Evolutionary conservation across 2,329 filamentous ascomycete genomes (phyloP), one percentile per base, ranked within the genome.

Genomic region (Dactylonectria estremocensis): DNA sequence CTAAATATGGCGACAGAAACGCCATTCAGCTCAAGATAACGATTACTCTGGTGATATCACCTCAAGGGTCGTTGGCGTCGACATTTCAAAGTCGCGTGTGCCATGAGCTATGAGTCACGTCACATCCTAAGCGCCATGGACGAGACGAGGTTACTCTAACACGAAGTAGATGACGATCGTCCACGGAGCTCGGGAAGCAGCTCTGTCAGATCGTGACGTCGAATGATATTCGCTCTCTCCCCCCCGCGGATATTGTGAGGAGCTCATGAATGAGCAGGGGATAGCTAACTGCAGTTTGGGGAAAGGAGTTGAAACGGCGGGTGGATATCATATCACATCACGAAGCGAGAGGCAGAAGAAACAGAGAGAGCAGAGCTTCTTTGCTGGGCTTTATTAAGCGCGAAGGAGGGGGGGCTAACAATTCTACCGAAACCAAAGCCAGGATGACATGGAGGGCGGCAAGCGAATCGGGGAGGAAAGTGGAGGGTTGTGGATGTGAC

Each of bases 311-410:
- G 50, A 63, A 64, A 63, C 64, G 73, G 64, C 35, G 65, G 54
- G 62, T 61, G 74, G 66, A 67, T 60, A 68, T 58, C 64, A 61
- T 54, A 61, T 64, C 56, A 74, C 68, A 64, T 68, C 61, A 40
- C 61, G 66, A 52, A 64, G 52, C 14, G 40, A 28, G 24, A 28
- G 18, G 18, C 35, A 48, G 45, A 24, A 10, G 35, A 11, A 11
- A 8, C 40, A 52, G 31, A 43, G 61, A 22, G 18, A 3, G 28
- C 14, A 33, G n/a, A 43, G 20, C n/a, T 4, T 20, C 50, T 46
- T 16, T 16, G 16, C 33, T 48, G 43, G 28, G 40, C 24, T 43
- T 59, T 74, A 75, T 59, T 74, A 75, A 75, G 73, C 73, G 73
- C 73, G 70, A 57, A 74, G 59, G 58, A 53, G 43, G 63, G 54